Evolutionary conservation across 2,329 filamentous ascomycete genomes (phyloP).

Genomic region (Endothia cerciana): DNA sequence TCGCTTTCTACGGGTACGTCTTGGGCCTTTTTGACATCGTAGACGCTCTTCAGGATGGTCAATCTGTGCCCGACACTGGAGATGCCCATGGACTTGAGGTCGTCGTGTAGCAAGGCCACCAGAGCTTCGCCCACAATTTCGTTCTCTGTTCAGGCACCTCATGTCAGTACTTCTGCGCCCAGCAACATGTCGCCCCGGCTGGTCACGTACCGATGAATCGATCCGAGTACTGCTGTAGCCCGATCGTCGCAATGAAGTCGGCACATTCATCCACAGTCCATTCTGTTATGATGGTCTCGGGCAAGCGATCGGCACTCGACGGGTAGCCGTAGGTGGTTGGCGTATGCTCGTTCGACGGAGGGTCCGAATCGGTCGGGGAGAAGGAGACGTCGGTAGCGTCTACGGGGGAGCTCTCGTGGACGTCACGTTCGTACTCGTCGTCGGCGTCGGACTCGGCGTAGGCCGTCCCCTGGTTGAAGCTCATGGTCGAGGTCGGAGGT

Average conservation of each 20-base stretch:
- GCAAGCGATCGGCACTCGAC: constrained; percentile 66
- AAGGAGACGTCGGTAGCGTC: constrained; percentile 68
- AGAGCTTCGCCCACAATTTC: constrained; percentile 92
- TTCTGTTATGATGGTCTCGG: constrained; percentile 75
- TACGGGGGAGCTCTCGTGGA: constrained; percentile 69
- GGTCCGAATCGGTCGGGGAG: constrained; percentile 73
- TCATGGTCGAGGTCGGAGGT: constrained; percentile 45
- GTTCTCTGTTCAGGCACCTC: constrained; percentile 66
- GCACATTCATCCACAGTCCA: constrained; percentile 89
- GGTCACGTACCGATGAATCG: constrained; percentile 74
- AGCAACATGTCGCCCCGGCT: neutral
- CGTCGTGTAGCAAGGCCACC: constrained; percentile 85
- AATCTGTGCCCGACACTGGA: constrained; percentile 90
- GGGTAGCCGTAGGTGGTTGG: constrained; percentile 77
- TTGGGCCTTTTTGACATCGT: constrained; percentile 93
- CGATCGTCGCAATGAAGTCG: constrained; percentile 81
- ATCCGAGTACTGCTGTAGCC: constrained; percentile 80
- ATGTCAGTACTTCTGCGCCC: constrained; percentile 32
- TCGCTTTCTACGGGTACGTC: constrained; percentile 89
- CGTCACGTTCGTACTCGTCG: constrained; percentile 80
- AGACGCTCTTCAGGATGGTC: constrained; percentile 93
- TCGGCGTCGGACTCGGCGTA: constrained; percentile 82
- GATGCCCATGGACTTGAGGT: constrained; percentile 94
- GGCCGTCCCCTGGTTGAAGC: constrained; percentile 67
- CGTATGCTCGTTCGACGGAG: constrained; percentile 73